phyloP scores from a whole-genome alignment of 2,329 filamentous ascomycete genomes.

The Fonsecaea monophora region DNA sequence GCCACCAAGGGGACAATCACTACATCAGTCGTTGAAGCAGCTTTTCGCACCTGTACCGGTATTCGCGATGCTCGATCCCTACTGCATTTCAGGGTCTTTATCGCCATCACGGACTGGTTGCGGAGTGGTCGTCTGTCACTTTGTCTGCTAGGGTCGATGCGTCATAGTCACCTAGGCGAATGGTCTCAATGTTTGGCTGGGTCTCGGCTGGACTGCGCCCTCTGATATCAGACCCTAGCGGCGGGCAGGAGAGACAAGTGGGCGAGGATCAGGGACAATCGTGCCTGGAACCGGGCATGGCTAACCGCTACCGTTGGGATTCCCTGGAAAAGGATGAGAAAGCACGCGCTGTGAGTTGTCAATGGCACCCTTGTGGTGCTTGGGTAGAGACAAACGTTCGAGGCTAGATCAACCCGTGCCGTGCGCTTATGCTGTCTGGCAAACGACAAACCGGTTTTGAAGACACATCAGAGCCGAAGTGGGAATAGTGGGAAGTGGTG shows the following conservation, averaged over 20 bases:
- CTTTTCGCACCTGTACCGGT: neutral
- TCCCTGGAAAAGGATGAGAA: neutral
- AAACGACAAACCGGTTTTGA: slow-evolving; percentile 32
- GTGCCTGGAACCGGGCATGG: slow-evolving; percentile 15
- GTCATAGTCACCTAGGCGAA: slow-evolving; percentile 18
- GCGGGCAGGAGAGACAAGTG: slow-evolving; percentile 10
- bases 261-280: slow-evolving; percentile 22
- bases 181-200: neutral
- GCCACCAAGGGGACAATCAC: slow-evolving; percentile 28
- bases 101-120: slow-evolving; percentile 15
- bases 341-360: slow-evolving; percentile 9
- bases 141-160: slow-evolving; percentile 7
- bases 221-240: slow-evolving; percentile 15
- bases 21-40: slow-evolving; percentile 10
- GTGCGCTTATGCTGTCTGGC: slow-evolving; percentile 19
- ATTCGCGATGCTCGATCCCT: neutral
- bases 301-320: neutral
- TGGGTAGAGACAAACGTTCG: slow-evolving; percentile 27
- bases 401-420: slow-evolving; percentile 13
- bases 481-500: neutral
- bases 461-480: neutral
- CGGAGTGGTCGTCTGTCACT: neutral
- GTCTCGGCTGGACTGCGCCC: slow-evolving; percentile 6
- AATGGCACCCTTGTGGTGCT: neutral
- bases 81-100: slow-evolving; percentile 24